These are phyloP conservation scores for Fusarium humuli DNA, from an alignment of 2,329 filamentous ascomycete genomes.

Conservation along the genomic window DNA sequence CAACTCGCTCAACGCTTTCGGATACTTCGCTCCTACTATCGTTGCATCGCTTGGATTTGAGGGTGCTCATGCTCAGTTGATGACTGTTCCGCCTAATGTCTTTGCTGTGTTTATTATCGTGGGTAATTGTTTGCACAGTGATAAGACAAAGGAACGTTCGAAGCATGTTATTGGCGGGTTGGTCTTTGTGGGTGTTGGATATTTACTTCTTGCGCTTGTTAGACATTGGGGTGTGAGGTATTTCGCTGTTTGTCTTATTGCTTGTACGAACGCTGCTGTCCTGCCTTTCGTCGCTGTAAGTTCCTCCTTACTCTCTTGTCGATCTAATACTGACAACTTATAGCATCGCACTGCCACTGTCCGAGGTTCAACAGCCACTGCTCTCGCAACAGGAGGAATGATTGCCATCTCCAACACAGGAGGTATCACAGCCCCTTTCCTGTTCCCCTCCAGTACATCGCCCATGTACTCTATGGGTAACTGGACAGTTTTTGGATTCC, in stretches of 20 bases:
- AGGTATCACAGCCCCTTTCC: conserved; percentile 51
- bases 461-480: conserved; percentile 52
- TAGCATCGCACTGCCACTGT: conserved; percentile 51
- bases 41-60: conserved; percentile 51
- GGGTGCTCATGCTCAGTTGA: conserved; percentile 50
- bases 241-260: conserved; percentile 50
- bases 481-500: conserved; percentile 51
- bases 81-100: conserved; percentile 54
- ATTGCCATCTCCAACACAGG: conserved; percentile 52
- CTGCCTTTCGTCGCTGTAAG: conserved; percentile 51
- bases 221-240: conserved; percentile 48
- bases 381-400: conserved; percentile 51
- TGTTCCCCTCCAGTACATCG: conserved; percentile 47
- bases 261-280: conserved; percentile 51
- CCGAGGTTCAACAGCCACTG: conserved; percentile 49
- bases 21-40: conserved; percentile 53
- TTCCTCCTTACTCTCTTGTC: neutral
- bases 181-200: conserved; percentile 47
- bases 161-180: conserved; percentile 48
- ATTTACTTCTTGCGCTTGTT: conserved; percentile 49
- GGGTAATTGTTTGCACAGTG: conserved; percentile 49
- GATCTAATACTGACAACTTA: neutral
- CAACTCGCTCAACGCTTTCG: conserved; percentile 52
- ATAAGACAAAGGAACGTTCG: conserved; percentile 49
- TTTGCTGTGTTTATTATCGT: conserved; percentile 52